Evolutionary conservation across 2,329 filamentous ascomycete species (phyloP).

Genomic region (Pseudofabraea citricarpa): DNA sequence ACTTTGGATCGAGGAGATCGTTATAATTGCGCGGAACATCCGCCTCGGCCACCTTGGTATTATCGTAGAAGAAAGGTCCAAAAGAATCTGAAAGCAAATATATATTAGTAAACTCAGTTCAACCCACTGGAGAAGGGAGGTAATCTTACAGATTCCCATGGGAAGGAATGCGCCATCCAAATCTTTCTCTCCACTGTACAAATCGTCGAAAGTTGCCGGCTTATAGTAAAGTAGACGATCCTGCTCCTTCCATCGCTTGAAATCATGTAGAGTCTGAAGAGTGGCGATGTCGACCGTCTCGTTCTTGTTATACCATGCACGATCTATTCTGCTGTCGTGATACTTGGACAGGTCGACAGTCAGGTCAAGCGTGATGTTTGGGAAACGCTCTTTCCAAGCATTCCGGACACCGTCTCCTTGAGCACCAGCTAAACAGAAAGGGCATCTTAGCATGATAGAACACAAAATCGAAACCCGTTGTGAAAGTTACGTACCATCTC

Average conservation of each 20-base stretch:
- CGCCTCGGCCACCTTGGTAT: constrained; percentile 11
- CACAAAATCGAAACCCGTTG: not conserved
- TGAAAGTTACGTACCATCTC: constrained; percentile 27
- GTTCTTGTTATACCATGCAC: constrained; percentile 34
- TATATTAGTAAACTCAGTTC: not conserved
- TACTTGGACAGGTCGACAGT: constrained; percentile 54
- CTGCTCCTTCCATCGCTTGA: constrained; percentile 43
- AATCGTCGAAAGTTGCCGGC: constrained; percentile 38
- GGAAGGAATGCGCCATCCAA: constrained; percentile 35
- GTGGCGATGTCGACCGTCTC: constrained; percentile 41
- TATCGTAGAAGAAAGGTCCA: not conserved
- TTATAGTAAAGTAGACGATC: constrained; percentile 44
- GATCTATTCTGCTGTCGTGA: constrained; percentile 42
- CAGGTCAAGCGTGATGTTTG: constrained; percentile 45
- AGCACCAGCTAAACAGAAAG: constrained; percentile 12
- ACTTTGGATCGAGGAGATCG: constrained; percentile 42
- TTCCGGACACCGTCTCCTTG: too few relatives aligned
- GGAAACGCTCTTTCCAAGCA: constrained; percentile 45
- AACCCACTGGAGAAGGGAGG: not conserved
- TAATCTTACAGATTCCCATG: not conserved
- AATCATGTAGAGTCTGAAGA: constrained; percentile 48
- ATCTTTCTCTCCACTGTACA: constrained; percentile 38
- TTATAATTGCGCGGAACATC: constrained; percentile 35
- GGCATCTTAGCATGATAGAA: too few relatives aligned
- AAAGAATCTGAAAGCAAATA: not conserved